Evolutionary conservation across 169 alveolate genomes (phyloP), one percentile per base, ranked within the genome.

Genomic region (Eimeria tenella): DNA sequence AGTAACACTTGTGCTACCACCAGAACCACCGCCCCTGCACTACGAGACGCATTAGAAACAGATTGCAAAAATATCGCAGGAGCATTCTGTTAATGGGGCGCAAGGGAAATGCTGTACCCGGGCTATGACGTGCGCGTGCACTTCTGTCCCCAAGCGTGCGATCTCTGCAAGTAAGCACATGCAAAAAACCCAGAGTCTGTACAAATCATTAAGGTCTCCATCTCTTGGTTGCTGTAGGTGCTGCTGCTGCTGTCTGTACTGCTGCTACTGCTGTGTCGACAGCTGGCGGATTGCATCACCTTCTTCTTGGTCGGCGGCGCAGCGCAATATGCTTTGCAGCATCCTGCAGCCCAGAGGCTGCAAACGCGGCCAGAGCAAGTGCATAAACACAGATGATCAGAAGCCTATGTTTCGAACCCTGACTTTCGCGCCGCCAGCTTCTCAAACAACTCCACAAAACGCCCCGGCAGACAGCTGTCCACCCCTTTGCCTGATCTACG

Each of bases 121-220:
- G 77, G 91, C 91, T 52, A 83, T 83, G 79, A 83, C 91, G 91
- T 83, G 91, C 49, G 91, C 91, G 50, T 83, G 91, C 79, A 83
- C 91, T 31, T 83, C 91, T 42, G 91, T 60, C 17, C 73, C 91
- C 91, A 83, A 58, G 25, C 91, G 60, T 19, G 91, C 74, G 56
- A 83, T 83, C 56, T 83, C 91, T 83, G 77, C 31, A 62, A 25
- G 6, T 11, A 4, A n/a, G 25, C 74, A 56, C 73, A 58, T 17
- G 68, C 73, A 0, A 42, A 11, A 17, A 31, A 13, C 79, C 42
- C 42, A 31, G 42, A 31, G 42, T 2, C 42, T 31, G 42, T 2
- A 31, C 42, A 31, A 31, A 31, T 31, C 42, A 31, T 31, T 31
- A 31, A 31, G 42, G 42, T 31, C 42, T 31, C 42, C 42, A 31